phyloP scores from a whole-genome alignment of 441 rosid genomes.

The Codiaeum variegatum region DNA sequence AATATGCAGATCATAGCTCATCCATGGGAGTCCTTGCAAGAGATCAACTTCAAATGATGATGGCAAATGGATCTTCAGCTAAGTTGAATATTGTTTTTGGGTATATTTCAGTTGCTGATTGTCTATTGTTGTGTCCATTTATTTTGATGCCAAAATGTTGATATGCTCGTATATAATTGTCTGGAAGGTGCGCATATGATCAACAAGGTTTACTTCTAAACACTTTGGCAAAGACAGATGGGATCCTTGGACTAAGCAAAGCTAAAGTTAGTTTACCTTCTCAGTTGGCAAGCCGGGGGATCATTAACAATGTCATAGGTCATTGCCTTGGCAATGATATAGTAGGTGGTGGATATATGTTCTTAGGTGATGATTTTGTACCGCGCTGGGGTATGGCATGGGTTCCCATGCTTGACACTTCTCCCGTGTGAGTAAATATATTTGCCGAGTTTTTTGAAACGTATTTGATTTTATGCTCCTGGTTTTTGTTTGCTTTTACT shows the following conservation, averaged over 20 bases:
- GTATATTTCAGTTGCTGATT: constrained; percentile 30
- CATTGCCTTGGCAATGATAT: constrained; percentile 73
- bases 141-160: constrained; percentile 9
- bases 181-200: constrained; percentile 83
- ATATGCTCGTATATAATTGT: constrained; percentile 22
- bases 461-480: background rate
- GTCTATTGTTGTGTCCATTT: constrained; percentile 9
- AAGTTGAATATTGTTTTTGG: constrained; percentile 62
- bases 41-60: constrained; percentile 63
- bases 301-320: constrained; percentile 75
- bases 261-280: constrained; percentile 87
- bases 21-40: constrained; percentile 85
- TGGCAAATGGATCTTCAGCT: constrained; percentile 60
- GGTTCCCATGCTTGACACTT: constrained; percentile 66
- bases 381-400: constrained; percentile 73
- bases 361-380: constrained; percentile 79
- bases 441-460: constrained; percentile 2
- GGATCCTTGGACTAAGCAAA: constrained; percentile 84
- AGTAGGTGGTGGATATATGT: constrained; percentile 69
- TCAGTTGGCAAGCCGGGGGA: constrained; percentile 75
- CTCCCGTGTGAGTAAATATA: constrained; percentile 50
- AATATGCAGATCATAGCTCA: constrained; percentile 90
- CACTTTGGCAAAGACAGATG: constrained; percentile 71
- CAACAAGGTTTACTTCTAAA: constrained; percentile 80
- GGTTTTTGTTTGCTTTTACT: constrained; percentile 1